Base-by-base conservation (phyloP, 305 asterid genomes). In the Fraxinus ornus region DNA sequence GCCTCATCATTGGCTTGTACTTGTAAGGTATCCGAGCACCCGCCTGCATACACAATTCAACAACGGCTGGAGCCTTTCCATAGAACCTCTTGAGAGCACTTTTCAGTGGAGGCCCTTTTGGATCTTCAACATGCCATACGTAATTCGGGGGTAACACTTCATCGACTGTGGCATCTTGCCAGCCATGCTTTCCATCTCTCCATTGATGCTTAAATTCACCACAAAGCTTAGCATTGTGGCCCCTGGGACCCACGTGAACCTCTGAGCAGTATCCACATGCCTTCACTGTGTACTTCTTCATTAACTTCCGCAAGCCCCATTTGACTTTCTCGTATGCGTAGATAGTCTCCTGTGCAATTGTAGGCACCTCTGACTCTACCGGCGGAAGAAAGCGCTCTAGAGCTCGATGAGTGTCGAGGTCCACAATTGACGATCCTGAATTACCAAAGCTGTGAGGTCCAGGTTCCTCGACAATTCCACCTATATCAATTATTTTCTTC, bases 201-300 rank as follows among this genome's bases (percentile, higher is more conserved):
- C 97, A 94, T 6, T 91, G 97, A 86, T 95, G 98, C 91, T 95
- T 95, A 62, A 94, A 93, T 81, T 90, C 98, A 0, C 98, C 98
- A 1, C 99, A 94, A 75, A 94, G 97, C 91, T 93, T 94, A 7
- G 91, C 98, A 2, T 93, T 91, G 88, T 94, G 99, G 47, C 98
- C 99, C 92, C 97, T 94, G 0, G 99, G 97, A 17, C 99, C 99
- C 66, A 94, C 97, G 39, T 95, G 98, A 78, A 95, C 94, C 89
- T 94, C 99, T 0, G 97, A 85, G 88, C 99, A 95, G 85, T 95
- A 95, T 0, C 99, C 99, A 77, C 99, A 95, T 1, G 99, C 99
- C 90, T 95, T 95, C 17, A 95, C 97, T 1, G 90, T 90, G 84
- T 93, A 94, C 88, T 87, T 93, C 78, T 78, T 91, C 99, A 94